Base-by-base conservation (phyloP, 2,329 filamentous ascomycete species). In the Dothiorella sarmentorum region DNA sequence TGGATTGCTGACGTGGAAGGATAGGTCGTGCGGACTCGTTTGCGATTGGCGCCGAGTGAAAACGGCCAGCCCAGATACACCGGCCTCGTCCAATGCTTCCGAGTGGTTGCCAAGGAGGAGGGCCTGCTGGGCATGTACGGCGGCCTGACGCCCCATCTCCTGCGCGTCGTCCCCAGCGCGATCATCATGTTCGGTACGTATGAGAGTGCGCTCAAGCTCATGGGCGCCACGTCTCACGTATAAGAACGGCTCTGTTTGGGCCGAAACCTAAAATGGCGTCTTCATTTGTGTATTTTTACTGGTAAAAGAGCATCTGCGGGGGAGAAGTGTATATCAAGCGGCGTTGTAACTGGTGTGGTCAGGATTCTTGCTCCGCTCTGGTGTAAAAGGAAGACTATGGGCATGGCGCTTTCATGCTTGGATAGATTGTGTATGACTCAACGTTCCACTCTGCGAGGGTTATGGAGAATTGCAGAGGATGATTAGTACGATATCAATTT, bases 141-240 rank as follows among this genome's bases (percentile, higher is more conserved):
- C 58, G 92, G 92, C 17, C 80, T 97, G 68, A 95, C 92, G 13
- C 91, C 93, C 45, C 93, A 97, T 71, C 84, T 97, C 67, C 84
- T 97, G 74, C 83, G 92, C 62, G 92, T 92, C 6, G 92, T 97
- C 5, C 93, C 93, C 1, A 94, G 89, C 65, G 91, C 93, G 7
- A 91, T 90, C 65, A 96, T 97, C 72, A 97, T 96, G 89, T 96
- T 97, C 73, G 91, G 91, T 74, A 94, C 94, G 79, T 96, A 80
- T 58, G 78, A 81, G 63, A 75, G 71, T n/a, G 76, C 80, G n/a
- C 64, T 81, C 58, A 76, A 75, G 65, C 67, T 75, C 11, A 63
- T 80, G 38, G 78, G 78, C 3, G 74, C 77, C 61, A 75, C 70
- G 49, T 75, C 75, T 59, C 73, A 74, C 56, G 68, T 74, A 44